phyloP scores from a whole-genome alignment of 2,329 filamentous ascomycete genomes.

The Huntiella moniliformis region DNA sequence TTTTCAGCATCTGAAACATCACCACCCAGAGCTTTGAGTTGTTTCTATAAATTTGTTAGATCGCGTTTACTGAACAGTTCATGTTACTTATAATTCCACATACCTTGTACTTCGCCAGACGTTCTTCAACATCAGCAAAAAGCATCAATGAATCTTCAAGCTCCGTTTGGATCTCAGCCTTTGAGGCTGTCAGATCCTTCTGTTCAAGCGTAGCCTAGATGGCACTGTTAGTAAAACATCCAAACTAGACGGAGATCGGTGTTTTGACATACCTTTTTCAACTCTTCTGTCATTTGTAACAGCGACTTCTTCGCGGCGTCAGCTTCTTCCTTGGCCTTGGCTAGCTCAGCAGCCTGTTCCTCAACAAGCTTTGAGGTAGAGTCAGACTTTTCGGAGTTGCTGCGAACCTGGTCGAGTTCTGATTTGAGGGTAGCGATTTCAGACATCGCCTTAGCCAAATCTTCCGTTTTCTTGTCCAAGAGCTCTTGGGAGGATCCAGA shows the following conservation, averaged over 20 bases:
- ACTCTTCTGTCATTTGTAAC: constrained; percentile 16
- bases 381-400: neutral
- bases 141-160: constrained; percentile 68
- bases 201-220: constrained; percentile 15
- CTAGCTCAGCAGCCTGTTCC: neutral
- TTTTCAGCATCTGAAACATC: constrained; percentile 61
- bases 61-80: neutral
- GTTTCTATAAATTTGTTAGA: constrained; percentile 23
- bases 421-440: neutral
- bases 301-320: constrained; percentile 14
- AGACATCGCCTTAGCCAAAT: constrained; percentile 5
- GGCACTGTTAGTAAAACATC: neutral
- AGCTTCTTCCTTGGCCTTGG: neutral
- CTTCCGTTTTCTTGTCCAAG: neutral
- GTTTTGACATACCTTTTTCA: constrained; percentile 13
- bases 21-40: constrained; percentile 47
- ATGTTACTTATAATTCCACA: constrained; percentile 13
- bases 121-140: constrained; percentile 63
- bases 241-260: too few relatives aligned
- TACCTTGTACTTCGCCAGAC: constrained; percentile 57
- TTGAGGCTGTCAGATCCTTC: constrained; percentile 27
- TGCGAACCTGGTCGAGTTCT: neutral
- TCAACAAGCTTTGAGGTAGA: neutral
- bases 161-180: constrained; percentile 52
- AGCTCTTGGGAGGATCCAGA: constrained; percentile 1